Evolutionary conservation across 169 alveolate genomes (phyloP).

Genomic region (Cryptosporidium bovis): DNA sequence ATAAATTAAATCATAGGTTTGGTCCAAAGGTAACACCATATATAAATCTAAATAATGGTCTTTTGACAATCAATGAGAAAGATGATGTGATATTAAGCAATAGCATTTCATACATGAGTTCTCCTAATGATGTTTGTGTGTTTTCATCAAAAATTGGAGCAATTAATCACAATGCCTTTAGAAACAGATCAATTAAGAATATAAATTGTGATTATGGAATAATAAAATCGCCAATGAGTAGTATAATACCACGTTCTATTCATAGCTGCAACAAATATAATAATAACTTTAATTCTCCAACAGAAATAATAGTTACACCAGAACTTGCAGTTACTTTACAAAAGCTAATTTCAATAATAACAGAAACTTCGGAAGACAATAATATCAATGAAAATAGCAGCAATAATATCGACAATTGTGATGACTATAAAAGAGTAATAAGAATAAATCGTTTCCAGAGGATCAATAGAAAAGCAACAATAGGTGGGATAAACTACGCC

Average conservation of each 20-base stretch:
- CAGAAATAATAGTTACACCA: slow-evolving; percentile 62
- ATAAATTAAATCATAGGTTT: not conserved
- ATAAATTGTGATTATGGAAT: not conserved
- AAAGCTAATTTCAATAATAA: slow-evolving; percentile 14
- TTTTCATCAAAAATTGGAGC: slow-evolving; percentile 1
- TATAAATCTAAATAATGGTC: slow-evolving; percentile 44
- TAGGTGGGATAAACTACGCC: slow-evolving; percentile 65
- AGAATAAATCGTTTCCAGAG: slow-evolving; percentile 9
- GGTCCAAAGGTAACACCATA: slow-evolving; percentile 66
- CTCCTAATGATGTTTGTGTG: slow-evolving; percentile 18
- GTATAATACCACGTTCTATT: not conserved
- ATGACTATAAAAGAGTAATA: not conserved
- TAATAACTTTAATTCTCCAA: slow-evolving; percentile 1
- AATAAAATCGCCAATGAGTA: slow-evolving; percentile 21
- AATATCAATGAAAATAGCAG: not conserved
- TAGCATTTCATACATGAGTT: slow-evolving; percentile 3
- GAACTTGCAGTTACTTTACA: slow-evolving; percentile 63
- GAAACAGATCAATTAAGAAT: not conserved
- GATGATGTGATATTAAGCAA: slow-evolving; percentile 11
- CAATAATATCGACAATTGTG: not conserved
- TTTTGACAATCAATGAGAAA: slow-evolving; percentile 15
- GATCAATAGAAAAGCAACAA: slow-evolving; percentile 36
- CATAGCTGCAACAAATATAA: not conserved
- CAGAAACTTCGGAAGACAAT: slow-evolving; percentile 1
- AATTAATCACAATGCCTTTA: not conserved